phyloP scores from a whole-genome alignment of 192 early-diverging fungal genomes.

The Mortierella claussenii region DNA sequence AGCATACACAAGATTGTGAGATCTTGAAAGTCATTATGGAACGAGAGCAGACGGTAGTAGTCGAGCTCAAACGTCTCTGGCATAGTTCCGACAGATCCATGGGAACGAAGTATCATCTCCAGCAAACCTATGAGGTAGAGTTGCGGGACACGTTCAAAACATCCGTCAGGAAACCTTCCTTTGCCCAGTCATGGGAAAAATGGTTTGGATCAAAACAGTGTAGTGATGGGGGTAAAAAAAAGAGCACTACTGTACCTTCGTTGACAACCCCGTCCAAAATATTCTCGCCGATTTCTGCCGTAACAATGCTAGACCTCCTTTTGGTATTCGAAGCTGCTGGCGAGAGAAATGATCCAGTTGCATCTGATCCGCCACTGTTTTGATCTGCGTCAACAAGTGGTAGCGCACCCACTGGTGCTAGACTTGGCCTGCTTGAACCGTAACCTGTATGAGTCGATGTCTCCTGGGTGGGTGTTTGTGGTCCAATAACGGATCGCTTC shows the following conservation, averaged over 20 bases:
- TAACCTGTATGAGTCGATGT: slow-evolving; percentile 1
- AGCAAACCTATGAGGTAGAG: slow-evolving; percentile 48
- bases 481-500: slow-evolving; percentile 33
- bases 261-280: slow-evolving; percentile 50
- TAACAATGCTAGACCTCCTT: slow-evolving; percentile 32
- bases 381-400: neutral
- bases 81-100: slow-evolving; percentile 33
- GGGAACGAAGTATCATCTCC: slow-evolving; percentile 42
- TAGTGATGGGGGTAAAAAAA: too few species aligned
- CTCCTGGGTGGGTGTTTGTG: neutral
- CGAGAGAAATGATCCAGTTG: neutral
- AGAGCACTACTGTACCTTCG: slow-evolving; percentile 27
- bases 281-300: slow-evolving; percentile 46
- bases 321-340: slow-evolving; percentile 12
- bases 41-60: slow-evolving; percentile 49
- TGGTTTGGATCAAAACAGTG: too few species aligned
- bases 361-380: neutral
- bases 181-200: too few species aligned
- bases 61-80: slow-evolving; percentile 56
- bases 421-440: neutral
- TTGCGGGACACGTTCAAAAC: too few species aligned
- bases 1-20: slow-evolving; percentile 52
- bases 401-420: neutral
- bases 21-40: slow-evolving; percentile 59
- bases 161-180: too few species aligned